Evolutionary conservation across 139 green algal species (phyloP).

Genomic region (Chlamydomonas sphaeroides): DNA sequence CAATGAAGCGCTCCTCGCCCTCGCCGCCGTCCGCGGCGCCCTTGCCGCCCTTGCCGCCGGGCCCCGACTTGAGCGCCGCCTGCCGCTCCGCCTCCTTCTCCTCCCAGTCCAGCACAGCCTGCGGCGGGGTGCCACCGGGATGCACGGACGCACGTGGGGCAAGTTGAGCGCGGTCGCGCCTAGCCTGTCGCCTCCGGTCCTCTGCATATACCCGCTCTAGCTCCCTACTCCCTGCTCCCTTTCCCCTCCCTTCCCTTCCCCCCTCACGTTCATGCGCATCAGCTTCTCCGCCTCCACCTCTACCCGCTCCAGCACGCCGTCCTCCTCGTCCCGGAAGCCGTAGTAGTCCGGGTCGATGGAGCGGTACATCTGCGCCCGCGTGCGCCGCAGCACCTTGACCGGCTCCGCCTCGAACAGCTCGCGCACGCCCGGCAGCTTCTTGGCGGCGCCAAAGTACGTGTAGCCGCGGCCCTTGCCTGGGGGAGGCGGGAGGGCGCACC

Average conservation of each 20-base stretch:
- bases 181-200: no score
- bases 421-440: conserved; percentile 96
- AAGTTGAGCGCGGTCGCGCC: no score
- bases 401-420: conserved; percentile 97
- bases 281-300: conserved; percentile 81
- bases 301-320: conserved; percentile 84
- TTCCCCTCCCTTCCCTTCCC: not conserved
- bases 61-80: not conserved
- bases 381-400: conserved; percentile 71
- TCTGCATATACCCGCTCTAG: not conserved
- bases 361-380: conserved; percentile 88
- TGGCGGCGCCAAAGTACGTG: conserved; percentile 98
- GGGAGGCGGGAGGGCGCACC: not conserved
- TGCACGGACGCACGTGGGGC: no score
- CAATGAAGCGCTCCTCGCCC: conserved; percentile 77
- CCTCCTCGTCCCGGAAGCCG: conserved; percentile 96
- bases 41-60: not conserved
- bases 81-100: conserved; percentile 73
- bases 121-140: no score
- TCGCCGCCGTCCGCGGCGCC: conserved; percentile 42
- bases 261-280: conserved; percentile 64
- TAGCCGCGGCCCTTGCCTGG: conserved; percentile 50
- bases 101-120: conserved; percentile 80
- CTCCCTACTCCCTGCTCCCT: not conserved
- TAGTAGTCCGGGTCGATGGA: conserved; percentile 97